Evolutionary conservation across 2,329 filamentous ascomycete genomes (phyloP).

Genomic region (Zasmidium cellare): DNA sequence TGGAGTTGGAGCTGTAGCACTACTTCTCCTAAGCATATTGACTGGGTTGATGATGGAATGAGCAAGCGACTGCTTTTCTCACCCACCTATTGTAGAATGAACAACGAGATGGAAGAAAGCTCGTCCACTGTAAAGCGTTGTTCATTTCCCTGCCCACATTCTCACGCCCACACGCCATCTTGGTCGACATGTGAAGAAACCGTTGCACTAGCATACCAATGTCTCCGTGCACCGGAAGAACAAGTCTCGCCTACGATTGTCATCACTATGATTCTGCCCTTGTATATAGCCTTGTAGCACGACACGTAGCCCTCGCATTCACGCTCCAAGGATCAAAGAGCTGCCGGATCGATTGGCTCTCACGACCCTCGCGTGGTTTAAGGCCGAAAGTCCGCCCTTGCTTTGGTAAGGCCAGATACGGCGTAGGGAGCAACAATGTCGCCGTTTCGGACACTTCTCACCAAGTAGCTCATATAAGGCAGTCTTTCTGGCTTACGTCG

Average conservation of each 20-base stretch:
- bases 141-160: not conserved
- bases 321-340: too few species aligned
- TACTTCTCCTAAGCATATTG: not conserved
- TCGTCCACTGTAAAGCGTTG: conserved; percentile 1
- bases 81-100: conserved; percentile 10
- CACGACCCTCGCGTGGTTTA: not conserved
- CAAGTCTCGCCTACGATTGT: too few species aligned
- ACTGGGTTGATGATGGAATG: conserved; percentile 2
- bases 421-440: not conserved
- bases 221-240: too few species aligned
- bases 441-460: not conserved
- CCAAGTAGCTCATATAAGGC: not conserved
- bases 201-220: too few species aligned
- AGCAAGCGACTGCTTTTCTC: conserved; percentile 9
- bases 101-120: not conserved
- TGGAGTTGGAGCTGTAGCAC: conserved; percentile 11
- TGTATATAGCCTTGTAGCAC: too few species aligned
- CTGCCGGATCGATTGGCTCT: not conserved
- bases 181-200: too few species aligned
- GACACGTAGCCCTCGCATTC: too few species aligned
- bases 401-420: not conserved
- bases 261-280: too few species aligned
- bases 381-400: not conserved
- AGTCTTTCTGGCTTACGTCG: too few species aligned
- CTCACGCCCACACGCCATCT: too few species aligned